phyloP scores from a whole-genome alignment of 2,329 filamentous ascomycete species.

The Diaporthe caulivora region DNA sequence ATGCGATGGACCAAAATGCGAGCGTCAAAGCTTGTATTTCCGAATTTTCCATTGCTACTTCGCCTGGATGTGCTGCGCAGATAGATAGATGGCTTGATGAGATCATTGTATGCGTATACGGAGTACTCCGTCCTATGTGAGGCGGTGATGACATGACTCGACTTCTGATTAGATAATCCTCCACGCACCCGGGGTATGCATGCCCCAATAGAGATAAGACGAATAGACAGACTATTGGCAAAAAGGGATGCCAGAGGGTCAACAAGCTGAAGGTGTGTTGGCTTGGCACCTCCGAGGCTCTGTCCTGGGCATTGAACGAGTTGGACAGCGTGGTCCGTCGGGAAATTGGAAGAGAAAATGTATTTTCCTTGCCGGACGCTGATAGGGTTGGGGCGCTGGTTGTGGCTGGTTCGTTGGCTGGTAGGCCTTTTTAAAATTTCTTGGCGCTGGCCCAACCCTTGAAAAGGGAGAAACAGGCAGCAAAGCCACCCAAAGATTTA shows the following conservation, averaged over 20 bases:
- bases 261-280: not conserved
- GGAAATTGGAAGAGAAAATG: not conserved
- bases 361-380: not conserved
- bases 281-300: constrained; percentile 14
- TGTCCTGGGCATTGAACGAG: not conserved
- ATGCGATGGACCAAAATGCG: constrained; percentile 8
- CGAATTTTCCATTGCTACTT: not conserved
- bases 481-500: constrained; percentile 31
- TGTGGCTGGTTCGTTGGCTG: not conserved
- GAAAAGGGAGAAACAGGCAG: constrained; percentile 1
- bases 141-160: constrained; percentile 10
- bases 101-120: not conserved
- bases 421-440: not conserved
- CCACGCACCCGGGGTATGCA: not conserved
- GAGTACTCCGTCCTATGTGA: no score
- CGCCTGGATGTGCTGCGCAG: not conserved
- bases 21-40: not conserved
- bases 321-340: not conserved
- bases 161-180: not conserved
- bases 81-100: constrained; percentile 1
- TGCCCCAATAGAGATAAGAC: constrained; percentile 9
- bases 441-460: not conserved
- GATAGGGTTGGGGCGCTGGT: not conserved
- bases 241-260: constrained; percentile 3
- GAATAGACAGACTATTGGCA: constrained; percentile 1